Evolutionary conservation across 768 basidiomycete genomes (phyloP), one percentile per base, ranked within the genome.

Genomic region (Trametes punicea): DNA sequence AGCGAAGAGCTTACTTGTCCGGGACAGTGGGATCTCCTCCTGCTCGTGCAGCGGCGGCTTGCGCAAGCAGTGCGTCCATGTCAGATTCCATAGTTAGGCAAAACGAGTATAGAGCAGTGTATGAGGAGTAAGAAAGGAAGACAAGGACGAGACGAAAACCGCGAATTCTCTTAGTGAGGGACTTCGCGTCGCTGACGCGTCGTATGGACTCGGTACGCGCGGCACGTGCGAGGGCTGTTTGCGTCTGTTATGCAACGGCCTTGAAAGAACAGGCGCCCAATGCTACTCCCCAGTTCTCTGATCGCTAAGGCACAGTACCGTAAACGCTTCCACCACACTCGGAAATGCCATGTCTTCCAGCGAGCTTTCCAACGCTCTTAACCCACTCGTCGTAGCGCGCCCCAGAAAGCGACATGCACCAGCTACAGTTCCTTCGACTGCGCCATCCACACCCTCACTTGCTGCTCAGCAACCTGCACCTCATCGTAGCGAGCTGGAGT

Each of bases 321-420:
- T 13, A 26, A 16, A n/a, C n/a, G 11, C 44, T 25, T 38, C 46
- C 23, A 45, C 46, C 30, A 33, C 31, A n/a, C 51, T 44, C 38
- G 46, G 50, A 44, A 49, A 46, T 47, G 57, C 49, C 36, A 85
- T 85, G 84, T 74, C 79, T 63, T 78, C 82, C 57, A 90, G 87
- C 74, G 87, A 90, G 70, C 81, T 90, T 54, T 85, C 84, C 8
- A 83, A 90, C 66, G 88, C 88, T 5, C 83, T 90, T 64, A 90
- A 90, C 68, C 87, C 87, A 10, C 75, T 82, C 65, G 75, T 80
- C 55, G 76, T 75, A 31, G 79, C 80, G 9, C 62, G 64, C 2
- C 52, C 59, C 11, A 40, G 47, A 20, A 55, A 54, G 48, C 57
- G 54, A 21, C 38, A 57, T 47, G 39, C 18, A 7, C 41, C 4